Percentiles rank a stretch among this genome's conserved stretches.
phyloP scores from a whole-genome alignment of 331 rosid species.

The Rhamnella rubrinervis region DNA sequence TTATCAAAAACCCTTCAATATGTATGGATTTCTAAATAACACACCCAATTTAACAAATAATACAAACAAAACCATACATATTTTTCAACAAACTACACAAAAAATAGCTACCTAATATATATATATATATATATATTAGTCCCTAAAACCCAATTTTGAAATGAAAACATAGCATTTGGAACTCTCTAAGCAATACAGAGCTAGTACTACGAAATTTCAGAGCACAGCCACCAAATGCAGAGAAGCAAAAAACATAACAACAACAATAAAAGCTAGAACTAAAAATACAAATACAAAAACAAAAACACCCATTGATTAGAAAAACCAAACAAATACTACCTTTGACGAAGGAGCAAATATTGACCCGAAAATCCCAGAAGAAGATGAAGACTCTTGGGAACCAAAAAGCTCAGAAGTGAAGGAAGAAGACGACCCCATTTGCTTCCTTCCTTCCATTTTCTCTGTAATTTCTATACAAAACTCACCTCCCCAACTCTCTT shows the following conservation, averaged over 20 bases:
- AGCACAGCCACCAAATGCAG: conserved; percentile 9
- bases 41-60: too few relatives aligned
- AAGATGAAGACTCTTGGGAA: conserved; percentile 50
- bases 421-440: conserved; percentile 57
- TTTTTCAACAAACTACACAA: neutral
- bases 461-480: neutral
- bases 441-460: conserved; percentile 70
- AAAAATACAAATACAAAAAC: neutral
- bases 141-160: neutral
- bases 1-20: too few relatives aligned
- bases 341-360: conserved; percentile 66
- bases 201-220: neutral
- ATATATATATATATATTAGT: neutral
- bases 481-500: neutral
- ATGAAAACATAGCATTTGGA: neutral
- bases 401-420: conserved; percentile 79
- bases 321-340: conserved; percentile 28
- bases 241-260: conserved; percentile 6
- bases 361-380: conserved; percentile 68
- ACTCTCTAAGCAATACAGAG: neutral
- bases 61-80: too few relatives aligned
- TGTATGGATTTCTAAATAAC: too few relatives aligned
- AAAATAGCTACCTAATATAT: neutral
- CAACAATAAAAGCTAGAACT: neutral
- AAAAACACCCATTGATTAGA: neutral